Evolutionary conservation across 192 early-diverging fungal genomes (phyloP).

Genomic region (Podila epicladia): DNA sequence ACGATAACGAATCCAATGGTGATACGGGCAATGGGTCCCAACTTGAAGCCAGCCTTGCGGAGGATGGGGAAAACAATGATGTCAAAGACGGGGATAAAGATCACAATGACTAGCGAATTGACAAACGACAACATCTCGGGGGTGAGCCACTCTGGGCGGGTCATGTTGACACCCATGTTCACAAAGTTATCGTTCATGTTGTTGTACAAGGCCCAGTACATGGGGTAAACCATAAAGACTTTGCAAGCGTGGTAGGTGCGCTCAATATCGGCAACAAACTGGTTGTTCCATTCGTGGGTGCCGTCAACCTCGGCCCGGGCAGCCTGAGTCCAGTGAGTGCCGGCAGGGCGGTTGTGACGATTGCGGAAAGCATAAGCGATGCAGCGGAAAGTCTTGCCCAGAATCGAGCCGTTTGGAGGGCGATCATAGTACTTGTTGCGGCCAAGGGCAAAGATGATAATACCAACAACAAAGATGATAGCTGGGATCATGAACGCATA

Average conservation of each 20-base stretch:
- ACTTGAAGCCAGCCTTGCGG: slow-evolving; percentile 55
- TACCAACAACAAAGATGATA: slow-evolving; percentile 63
- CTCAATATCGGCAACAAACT: slow-evolving; percentile 76
- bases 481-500: slow-evolving; percentile 67
- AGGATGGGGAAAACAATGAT: slow-evolving; percentile 66
- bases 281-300: slow-evolving; percentile 70
- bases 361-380: background rate
- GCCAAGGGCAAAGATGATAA: slow-evolving; percentile 60
- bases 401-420: slow-evolving; percentile 68
- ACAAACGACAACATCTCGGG: slow-evolving; percentile 77
- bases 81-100: slow-evolving; percentile 78
- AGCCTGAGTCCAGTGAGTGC: slow-evolving; percentile 61
- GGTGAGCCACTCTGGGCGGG: slow-evolving; percentile 66
- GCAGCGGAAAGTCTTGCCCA: slow-evolving; percentile 23
- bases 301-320: slow-evolving; percentile 18
- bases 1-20: slow-evolving; percentile 72
- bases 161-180: slow-evolving; percentile 36
- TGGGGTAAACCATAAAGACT: slow-evolving; percentile 75
- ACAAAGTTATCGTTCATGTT: slow-evolving; percentile 67
- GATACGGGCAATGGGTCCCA: slow-evolving; percentile 73
- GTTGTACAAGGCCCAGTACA: slow-evolving; percentile 79
- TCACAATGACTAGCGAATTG: slow-evolving; percentile 73
- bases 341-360: slow-evolving; percentile 62
- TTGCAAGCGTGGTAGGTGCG: slow-evolving; percentile 68
- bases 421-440: slow-evolving; percentile 60